Evolutionary conservation across 2,329 filamentous ascomycete genomes (phyloP), one percentile per base, ranked within the genome.

Genomic region (Exophiala mesophila): DNA sequence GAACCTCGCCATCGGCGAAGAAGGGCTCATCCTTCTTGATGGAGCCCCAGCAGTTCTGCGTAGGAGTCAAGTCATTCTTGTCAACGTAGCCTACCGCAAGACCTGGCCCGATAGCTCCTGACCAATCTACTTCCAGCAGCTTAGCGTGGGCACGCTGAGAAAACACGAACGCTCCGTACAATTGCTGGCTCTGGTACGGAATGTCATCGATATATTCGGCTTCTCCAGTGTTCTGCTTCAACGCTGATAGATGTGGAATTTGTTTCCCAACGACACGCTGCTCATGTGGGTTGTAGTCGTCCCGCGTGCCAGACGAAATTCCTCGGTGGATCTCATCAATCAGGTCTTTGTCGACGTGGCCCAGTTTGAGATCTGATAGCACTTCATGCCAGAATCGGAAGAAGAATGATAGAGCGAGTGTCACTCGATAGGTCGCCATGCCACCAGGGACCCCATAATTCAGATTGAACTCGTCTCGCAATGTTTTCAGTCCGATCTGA

Each of bases 181-280:
- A 73, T 64, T 97, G 90, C 53, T 95, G 95, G 62, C 82, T 84
- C 54, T 89, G 73, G 1, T 82, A 71, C 1, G 90, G 90, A 6
- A 96, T 94, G 55, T 98, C 92, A 57, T 97, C 92, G 0, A 88
- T 95, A 56, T 98, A 98, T 56, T 95, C 88, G 2, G 92, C 92
- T 65, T 95, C 87, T 40, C 92, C 92, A 0, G 88, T 94, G 7
- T 82, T 85, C 65, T 98, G 92, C 68, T 96, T 94, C 63, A 98
- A 64, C 0, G 92, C 90, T 1, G 92, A 87, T 24, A 96, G 78
- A 58, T 97, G 92, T 13, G 83, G 83, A 39, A 82, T 83, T n/a
- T 85, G 78, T 59, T 89, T 89, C 36, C 92, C 92, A 1, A 96
- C 74, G 21, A 94, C 77, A 42, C 82, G 83, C 60, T 92, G 81